phyloP scores from a whole-genome alignment of 345 rosid genomes.

The Aquilaria malaccensis region DNA sequence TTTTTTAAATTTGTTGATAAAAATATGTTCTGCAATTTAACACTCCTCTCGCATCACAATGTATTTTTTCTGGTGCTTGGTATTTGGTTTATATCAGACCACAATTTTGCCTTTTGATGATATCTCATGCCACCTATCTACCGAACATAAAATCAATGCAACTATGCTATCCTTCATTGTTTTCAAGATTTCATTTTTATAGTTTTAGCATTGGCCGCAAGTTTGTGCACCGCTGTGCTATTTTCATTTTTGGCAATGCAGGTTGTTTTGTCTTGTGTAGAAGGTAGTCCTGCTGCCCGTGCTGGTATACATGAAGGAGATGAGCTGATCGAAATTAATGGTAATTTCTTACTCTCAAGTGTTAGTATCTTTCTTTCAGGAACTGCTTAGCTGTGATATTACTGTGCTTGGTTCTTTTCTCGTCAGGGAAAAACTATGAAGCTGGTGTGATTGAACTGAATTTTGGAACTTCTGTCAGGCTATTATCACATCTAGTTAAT shows the following conservation, averaged over 20 bases:
- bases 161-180: too few relatives aligned
- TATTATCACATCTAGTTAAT: not conserved
- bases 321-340: constrained; percentile 82
- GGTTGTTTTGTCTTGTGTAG: constrained; percentile 78
- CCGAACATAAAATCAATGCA: too few relatives aligned
- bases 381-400: not conserved
- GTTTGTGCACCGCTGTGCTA: constrained; percentile 2
- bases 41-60: too few relatives aligned
- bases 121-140: too few relatives aligned
- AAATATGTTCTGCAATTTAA: too few relatives aligned
- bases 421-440: not conserved
- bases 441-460: not conserved
- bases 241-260: constrained; percentile 22
- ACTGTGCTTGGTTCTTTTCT: constrained; percentile 3
- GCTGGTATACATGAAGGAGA: constrained; percentile 85
- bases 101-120: too few relatives aligned
- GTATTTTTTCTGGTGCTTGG: too few relatives aligned
- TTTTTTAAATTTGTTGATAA: too few relatives aligned
- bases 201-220: not conserved
- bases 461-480: not conserved
- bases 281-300: constrained; percentile 88
- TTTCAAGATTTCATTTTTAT: too few relatives aligned
- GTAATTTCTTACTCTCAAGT: constrained; percentile 21
- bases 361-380: too few relatives aligned
- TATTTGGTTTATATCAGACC: too few relatives aligned